phyloP scores from a whole-genome alignment of 441 rosid genomes.

The Lepidium campestre region DNA sequence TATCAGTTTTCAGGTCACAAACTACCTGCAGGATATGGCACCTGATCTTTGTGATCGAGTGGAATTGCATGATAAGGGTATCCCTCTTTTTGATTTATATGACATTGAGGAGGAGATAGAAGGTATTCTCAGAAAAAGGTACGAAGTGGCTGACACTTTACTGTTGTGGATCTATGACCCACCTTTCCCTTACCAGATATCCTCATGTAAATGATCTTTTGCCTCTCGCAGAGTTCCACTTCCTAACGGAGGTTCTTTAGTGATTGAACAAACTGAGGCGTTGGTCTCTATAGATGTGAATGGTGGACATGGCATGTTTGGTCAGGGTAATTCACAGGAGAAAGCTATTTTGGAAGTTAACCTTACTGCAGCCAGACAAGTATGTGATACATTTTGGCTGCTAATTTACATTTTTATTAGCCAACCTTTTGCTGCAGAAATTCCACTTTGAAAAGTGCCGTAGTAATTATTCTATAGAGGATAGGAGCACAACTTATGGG shows the following conservation, averaged over 20 bases:
- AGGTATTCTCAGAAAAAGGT: slow-evolving; percentile 89
- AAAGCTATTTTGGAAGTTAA: slow-evolving; percentile 89
- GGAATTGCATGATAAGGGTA: slow-evolving; percentile 66
- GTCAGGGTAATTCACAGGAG: slow-evolving; percentile 85
- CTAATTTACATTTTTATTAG: not conserved
- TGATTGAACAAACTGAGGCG: slow-evolving; percentile 98
- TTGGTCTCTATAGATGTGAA: slow-evolving; percentile 96
- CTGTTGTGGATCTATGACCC: not conserved
- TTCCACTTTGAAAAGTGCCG: not conserved
- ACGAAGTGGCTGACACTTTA: slow-evolving; percentile 19
- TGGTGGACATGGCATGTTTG: slow-evolving; percentile 95
- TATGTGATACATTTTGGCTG: slow-evolving; percentile 30
- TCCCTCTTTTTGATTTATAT: slow-evolving; percentile 84
- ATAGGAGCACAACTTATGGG: not conserved
- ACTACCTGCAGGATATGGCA: slow-evolving; percentile 94
- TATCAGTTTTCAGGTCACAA: slow-evolving; percentile 65
- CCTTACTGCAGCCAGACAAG: slow-evolving; percentile 91
- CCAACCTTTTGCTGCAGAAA: not conserved
- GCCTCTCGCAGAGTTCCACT: slow-evolving; percentile 67
- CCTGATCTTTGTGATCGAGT: slow-evolving; percentile 89
- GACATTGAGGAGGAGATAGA: slow-evolving; percentile 82
- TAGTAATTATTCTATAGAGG: not conserved
- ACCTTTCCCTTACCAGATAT: not conserved
- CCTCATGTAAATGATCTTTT: slow-evolving; percentile 12
- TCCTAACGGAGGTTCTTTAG: slow-evolving; percentile 86